phyloP scores from a whole-genome alignment of 768 basidiomycete genomes.

The Amanita fuliginea region DNA sequence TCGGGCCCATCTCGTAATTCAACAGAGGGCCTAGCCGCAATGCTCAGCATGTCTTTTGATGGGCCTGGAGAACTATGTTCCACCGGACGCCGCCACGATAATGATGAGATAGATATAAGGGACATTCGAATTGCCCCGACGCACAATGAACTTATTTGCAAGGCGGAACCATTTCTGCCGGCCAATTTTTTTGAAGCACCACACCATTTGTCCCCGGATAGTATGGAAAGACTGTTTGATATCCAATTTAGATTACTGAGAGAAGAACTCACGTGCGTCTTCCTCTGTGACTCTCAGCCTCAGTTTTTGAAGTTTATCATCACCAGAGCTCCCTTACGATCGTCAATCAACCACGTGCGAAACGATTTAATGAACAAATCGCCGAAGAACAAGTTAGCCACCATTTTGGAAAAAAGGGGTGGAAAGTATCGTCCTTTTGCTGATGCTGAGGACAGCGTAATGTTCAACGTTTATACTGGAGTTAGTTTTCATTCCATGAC shows the following conservation, averaged over 20 bases:
- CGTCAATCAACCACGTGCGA: constrained; percentile 35
- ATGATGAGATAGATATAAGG: constrained; percentile 44
- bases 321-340: constrained; percentile 40
- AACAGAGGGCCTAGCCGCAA: constrained; percentile 25
- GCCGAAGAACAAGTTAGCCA: constrained; percentile 26
- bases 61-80: constrained; percentile 41
- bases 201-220: constrained; percentile 43
- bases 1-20: neutral
- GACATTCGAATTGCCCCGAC: constrained; percentile 66
- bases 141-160: constrained; percentile 46
- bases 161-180: constrained; percentile 45
- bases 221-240: constrained; percentile 60
- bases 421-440: constrained; percentile 43
- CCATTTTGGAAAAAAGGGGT: constrained; percentile 39
- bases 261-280: constrained; percentile 54
- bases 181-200: constrained; percentile 49
- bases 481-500: constrained; percentile 30
- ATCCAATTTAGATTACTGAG: constrained; percentile 66
- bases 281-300: neutral
- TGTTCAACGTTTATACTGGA: constrained; percentile 56
- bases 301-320: neutral
- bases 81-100: constrained; percentile 56
- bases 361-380: constrained; percentile 27
- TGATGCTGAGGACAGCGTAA: constrained; percentile 32
- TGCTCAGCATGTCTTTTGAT: constrained; percentile 32